Evolutionary conservation across 2,329 filamentous ascomycete genomes (phyloP), one percentile per base, ranked within the genome.

Genomic region (Delphinella strobiligena): DNA sequence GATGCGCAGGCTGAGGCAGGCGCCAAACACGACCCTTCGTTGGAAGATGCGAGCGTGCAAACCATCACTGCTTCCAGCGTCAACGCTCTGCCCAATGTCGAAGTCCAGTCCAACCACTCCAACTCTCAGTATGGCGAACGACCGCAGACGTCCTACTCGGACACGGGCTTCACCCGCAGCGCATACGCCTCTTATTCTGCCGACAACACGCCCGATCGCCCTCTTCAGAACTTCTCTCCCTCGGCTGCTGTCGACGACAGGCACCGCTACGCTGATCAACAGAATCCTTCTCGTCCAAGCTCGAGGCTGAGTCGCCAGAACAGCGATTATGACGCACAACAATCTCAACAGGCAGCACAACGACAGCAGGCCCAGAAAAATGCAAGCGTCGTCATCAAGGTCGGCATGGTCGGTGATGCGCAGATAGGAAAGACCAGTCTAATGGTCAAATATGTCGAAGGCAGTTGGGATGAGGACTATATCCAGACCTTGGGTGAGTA

Each of bases 391-490:
- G 91, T 98, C 42, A 96, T 98, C 71, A 98, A 98, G 66, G 91
- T 98, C 37, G 91, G 91, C 56, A 98, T 98, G 91, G 91, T 98
- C 34, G 91, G 91, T 34, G 91, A 98, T 66, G 91, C 91, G 42
- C 91, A 98, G 64, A 98, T 98, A 52, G 91, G 91, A 57, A 98
- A 98, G 74, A 98, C 91, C 14, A 95, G 88, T 48, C 66, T 98
- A 58, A 98, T 98, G 91, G 91, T 98, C 56, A 98, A 98, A 63
- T 98, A 98, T 58, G 91, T 98, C 41, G 91, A 98, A 66, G 91
- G 91, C 44, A 95, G 88, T 63, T 98, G 91, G 87, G 91, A 98
- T 61, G 91, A 98, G 66, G 91, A 98, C 61, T 98, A 98, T 63
- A 98, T 98, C 55, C 91, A 98, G 66, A 98, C 91, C 16, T 68